These are phyloP conservation scores for Capsicum baccatum DNA, from an alignment of 257 asterid genomes.

Conservation along the genomic window DNA sequence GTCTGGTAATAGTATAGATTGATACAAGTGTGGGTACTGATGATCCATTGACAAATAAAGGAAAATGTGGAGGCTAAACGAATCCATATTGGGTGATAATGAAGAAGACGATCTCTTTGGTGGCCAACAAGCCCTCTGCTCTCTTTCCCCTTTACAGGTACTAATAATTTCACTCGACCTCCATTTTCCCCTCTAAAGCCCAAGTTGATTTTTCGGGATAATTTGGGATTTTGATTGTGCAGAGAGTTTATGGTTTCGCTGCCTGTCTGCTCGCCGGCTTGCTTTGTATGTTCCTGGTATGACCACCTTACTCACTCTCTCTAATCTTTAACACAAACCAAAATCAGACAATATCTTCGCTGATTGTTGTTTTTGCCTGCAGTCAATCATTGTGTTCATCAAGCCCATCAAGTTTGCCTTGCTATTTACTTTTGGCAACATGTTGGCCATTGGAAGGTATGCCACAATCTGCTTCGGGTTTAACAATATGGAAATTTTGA, in stretches of 20 bases:
- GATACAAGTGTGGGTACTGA: neutral
- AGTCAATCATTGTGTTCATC: slow-evolving; percentile 81
- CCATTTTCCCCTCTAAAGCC: neutral
- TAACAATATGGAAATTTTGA: neutral
- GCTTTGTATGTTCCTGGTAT: slow-evolving; percentile 83
- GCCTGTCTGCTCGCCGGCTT: slow-evolving; percentile 83
- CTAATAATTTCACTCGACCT: neutral
- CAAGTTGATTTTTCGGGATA: slow-evolving; percentile 23
- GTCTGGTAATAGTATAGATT: neutral
- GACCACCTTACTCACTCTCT: slow-evolving; percentile 24
- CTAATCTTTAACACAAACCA: neutral
- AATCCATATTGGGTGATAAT: slow-evolving; percentile 49
- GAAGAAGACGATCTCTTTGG: slow-evolving; percentile 71
- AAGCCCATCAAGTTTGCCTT: slow-evolving; percentile 87
- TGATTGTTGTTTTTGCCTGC: slow-evolving; percentile 41
- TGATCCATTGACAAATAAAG: neutral
- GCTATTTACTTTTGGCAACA: slow-evolving; percentile 85
- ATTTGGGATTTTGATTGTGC: slow-evolving; percentile 40
- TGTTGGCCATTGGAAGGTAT: slow-evolving; percentile 91
- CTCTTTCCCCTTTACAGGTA: slow-evolving; percentile 85
- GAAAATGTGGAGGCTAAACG: slow-evolving; percentile 66
- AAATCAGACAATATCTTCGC: neutral
- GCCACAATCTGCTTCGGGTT: slow-evolving; percentile 3
- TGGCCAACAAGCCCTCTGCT: slow-evolving; percentile 70
- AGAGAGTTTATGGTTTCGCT: slow-evolving; percentile 89